Conservation (phyloP, 2,329 filamentous ascomycete species). For the Pyrenophora seminiperda region DNA sequence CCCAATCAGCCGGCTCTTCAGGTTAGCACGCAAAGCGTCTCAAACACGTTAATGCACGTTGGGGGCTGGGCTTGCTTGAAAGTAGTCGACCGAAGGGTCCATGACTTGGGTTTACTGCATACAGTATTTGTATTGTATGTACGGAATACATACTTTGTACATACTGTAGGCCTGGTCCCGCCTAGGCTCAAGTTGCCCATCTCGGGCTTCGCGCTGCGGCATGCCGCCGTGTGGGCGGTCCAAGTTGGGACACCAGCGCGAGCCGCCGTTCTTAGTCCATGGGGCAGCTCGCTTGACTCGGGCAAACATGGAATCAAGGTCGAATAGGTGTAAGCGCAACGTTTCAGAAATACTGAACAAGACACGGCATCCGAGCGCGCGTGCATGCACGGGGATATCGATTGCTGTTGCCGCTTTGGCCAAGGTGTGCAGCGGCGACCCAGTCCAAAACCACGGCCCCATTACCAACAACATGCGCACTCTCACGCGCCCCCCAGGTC, state of each 20-base stretch:
- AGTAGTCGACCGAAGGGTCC: conserved; percentile 4
- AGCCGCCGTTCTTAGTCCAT: too few relatives aligned
- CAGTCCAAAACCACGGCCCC: conserved; percentile 3
- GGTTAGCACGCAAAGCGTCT: conserved; percentile 2
- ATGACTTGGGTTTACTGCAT: conserved; percentile 4
- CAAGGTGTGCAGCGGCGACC: conserved; percentile 13
- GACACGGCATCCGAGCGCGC: conserved; percentile 15
- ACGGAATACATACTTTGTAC: too few relatives aligned
- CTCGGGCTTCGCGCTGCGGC: too few relatives aligned
- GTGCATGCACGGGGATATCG: conserved; percentile 19
- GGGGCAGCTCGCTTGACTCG: too few relatives aligned
- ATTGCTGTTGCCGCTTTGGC: conserved; percentile 19
- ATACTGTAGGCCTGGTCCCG: too few relatives aligned
- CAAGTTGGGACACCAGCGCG: too few relatives aligned
- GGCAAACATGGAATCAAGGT: background rate
- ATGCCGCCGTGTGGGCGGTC: too few relatives aligned
- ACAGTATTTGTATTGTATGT: too few relatives aligned
- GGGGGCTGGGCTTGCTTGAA: background rate
- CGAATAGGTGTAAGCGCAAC: conserved; percentile 7
- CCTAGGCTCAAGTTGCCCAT: too few relatives aligned
- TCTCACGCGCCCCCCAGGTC: too few relatives aligned
- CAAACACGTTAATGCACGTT: conserved; percentile 15
- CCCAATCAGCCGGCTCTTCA: conserved; percentile 1
- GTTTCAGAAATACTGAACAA: conserved; percentile 21
- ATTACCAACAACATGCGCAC: conserved; percentile 8